A percentile compares a stretch with the other conserved stretches of the same genome.
These are phyloP conservation scores for Suillus subalutaceus DNA, from an alignment of 768 basidiomycete species.

Conservation along the genomic window DNA sequence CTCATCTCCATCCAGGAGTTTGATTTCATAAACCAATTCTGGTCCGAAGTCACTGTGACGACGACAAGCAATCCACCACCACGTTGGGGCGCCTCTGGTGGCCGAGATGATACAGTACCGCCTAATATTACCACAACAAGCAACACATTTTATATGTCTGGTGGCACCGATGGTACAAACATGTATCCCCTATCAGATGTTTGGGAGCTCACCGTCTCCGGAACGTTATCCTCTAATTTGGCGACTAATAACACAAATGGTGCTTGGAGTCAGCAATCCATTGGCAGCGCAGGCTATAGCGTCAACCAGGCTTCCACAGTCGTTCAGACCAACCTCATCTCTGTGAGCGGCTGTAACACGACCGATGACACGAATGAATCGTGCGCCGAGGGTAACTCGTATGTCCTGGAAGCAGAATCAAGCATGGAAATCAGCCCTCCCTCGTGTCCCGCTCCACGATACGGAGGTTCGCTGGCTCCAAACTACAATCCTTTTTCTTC, in stretches of 20 bases:
- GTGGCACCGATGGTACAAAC: slow-evolving; percentile 59
- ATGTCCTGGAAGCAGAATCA: slow-evolving; percentile 44
- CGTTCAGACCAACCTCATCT: slow-evolving; percentile 52
- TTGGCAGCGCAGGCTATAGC: slow-evolving; percentile 34
- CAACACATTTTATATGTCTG: slow-evolving; percentile 74
- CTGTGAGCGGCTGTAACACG: slow-evolving; percentile 63
- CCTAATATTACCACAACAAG: slow-evolving; percentile 43
- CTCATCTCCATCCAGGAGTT: slow-evolving; percentile 57
- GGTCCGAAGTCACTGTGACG: slow-evolving; percentile 61
- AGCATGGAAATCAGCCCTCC: slow-evolving; percentile 41
- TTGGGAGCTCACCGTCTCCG: slow-evolving; percentile 72
- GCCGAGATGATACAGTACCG: slow-evolving; percentile 60
- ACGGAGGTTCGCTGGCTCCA: slow-evolving; percentile 58
- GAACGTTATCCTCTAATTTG: slow-evolving; percentile 72
- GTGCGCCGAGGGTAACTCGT: slow-evolving; percentile 64
- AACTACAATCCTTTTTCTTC: slow-evolving; percentile 51
- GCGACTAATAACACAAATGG: slow-evolving; percentile 47
- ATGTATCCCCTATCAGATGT: slow-evolving; percentile 60
- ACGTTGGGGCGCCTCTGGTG: slow-evolving; percentile 75
- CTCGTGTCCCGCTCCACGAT: slow-evolving; percentile 67
- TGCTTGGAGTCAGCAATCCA: slow-evolving; percentile 58
- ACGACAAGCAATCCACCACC: slow-evolving; percentile 57
- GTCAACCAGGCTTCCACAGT: slow-evolving; percentile 63
- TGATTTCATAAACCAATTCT: slow-evolving; percentile 76
- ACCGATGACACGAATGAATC: slow-evolving; percentile 40